Conservation (phyloP, 2,329 filamentous ascomycete genomes). For the Fusarium succisae region DNA sequence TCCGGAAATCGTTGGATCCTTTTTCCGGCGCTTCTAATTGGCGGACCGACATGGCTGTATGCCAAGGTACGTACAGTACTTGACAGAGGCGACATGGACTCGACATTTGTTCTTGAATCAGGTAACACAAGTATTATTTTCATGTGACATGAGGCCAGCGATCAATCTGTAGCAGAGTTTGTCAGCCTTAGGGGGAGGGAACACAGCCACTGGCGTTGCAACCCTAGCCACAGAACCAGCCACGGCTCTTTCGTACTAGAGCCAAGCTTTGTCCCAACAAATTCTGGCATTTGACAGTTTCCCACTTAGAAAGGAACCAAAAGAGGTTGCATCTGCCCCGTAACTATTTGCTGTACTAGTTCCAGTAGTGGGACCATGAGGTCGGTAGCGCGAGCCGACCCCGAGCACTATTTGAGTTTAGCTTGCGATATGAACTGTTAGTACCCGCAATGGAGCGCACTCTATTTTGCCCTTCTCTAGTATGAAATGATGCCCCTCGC, state of each 20-base stretch:
- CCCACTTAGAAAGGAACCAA: not conserved
- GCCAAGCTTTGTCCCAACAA: not conserved
- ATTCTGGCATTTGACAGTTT: not conserved
- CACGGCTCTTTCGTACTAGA: not conserved
- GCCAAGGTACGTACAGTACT: not conserved
- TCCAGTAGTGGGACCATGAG: not conserved
- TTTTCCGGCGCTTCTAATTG: not conserved
- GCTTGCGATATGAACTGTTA: not conserved
- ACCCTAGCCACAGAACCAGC: not conserved
- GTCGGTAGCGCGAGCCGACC: not conserved
- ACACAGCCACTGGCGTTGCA: not conserved
- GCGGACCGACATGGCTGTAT: not conserved
- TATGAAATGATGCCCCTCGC: not conserved
- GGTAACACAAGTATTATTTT: not conserved
- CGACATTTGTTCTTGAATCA: not conserved
- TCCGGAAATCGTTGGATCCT: not conserved
- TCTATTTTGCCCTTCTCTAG: not conserved
- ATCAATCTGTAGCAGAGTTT: too few relatives aligned
- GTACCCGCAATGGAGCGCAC: not conserved
- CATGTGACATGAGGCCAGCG: not conserved
- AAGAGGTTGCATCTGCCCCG: not conserved
- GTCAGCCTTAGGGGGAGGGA: not conserved
- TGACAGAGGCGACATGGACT: not conserved
- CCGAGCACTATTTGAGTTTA: not conserved
- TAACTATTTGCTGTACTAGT: not conserved